These are phyloP conservation scores for Saccharomycopsis sp. DNA, from an alignment of 805 yeast species.

Conservation along the genomic window DNA sequence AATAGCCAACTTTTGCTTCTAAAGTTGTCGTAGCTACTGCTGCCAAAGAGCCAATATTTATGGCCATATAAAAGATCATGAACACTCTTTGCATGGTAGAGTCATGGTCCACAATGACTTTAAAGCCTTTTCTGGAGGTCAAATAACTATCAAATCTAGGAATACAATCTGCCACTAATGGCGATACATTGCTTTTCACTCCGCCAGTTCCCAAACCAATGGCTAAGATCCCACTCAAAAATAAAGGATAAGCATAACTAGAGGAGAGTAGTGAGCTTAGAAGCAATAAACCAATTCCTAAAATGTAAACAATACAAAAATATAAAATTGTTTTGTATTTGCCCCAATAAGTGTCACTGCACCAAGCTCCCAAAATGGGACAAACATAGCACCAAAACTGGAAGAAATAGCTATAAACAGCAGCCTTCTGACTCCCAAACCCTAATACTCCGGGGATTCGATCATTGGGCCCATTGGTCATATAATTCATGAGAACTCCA, in stretches of 20 bases:
- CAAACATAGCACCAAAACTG: slow-evolving; percentile 79
- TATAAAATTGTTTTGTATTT: slow-evolving; percentile 57
- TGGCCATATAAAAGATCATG: slow-evolving; percentile 66
- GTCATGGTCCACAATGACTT: slow-evolving; percentile 60
- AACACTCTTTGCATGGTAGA: slow-evolving; percentile 64
- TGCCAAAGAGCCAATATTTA: slow-evolving; percentile 66
- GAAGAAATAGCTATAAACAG: slow-evolving; percentile 63
- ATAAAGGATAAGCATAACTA: slow-evolving; percentile 49
- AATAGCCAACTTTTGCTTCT: slow-evolving; percentile 55
- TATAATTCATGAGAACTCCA: slow-evolving; percentile 70
- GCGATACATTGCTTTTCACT: slow-evolving; percentile 67
- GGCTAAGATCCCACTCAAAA: slow-evolving; percentile 41
- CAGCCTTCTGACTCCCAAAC: slow-evolving; percentile 52
- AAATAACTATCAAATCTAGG: slow-evolving; percentile 5
- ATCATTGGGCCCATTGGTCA: slow-evolving; percentile 43
- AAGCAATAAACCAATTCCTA: slow-evolving; percentile 55
- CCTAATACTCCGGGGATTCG: slow-evolving; percentile 41
- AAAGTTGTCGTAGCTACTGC: slow-evolving; percentile 69
- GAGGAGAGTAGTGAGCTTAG: slow-evolving; percentile 60
- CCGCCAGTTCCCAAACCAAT: slow-evolving; percentile 77
- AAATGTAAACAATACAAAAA: slow-evolving; percentile 47
- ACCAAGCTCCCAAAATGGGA: slow-evolving; percentile 66
- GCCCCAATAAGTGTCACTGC: slow-evolving; percentile 69
- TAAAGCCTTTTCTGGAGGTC: slow-evolving; percentile 41
- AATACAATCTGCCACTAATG: slow-evolving; percentile 47